Percentiles rank a stretch among this genome's conserved stretches.
phyloP scores from a whole-genome alignment of 805 yeast species.

The Candida verbasci region DNA sequence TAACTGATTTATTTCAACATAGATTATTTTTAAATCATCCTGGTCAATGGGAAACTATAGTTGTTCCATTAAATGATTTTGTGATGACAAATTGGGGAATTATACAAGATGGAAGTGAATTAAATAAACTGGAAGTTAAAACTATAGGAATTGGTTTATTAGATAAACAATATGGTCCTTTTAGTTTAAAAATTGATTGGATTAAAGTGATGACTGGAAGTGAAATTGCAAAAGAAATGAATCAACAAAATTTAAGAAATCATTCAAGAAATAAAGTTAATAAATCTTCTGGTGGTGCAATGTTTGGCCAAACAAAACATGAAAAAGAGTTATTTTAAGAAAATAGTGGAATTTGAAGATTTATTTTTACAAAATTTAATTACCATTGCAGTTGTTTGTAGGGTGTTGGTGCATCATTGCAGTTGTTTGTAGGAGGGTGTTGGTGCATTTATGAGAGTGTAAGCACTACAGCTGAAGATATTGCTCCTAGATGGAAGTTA shows the following conservation, averaged over 20 bases:
- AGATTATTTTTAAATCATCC: slow-evolving; percentile 66
- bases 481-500: too few relatives aligned
- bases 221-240: slow-evolving; percentile 39
- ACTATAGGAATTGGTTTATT: slow-evolving; percentile 76
- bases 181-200: slow-evolving; percentile 63
- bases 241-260: slow-evolving; percentile 28
- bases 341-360: background rate
- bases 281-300: slow-evolving; percentile 7
- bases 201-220: slow-evolving; percentile 63
- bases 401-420: too few relatives aligned
- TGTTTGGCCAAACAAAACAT: slow-evolving; percentile 4
- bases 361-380: too few relatives aligned
- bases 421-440: too few relatives aligned
- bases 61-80: slow-evolving; percentile 72
- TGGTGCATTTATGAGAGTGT: too few relatives aligned
- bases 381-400: too few relatives aligned
- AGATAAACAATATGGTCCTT: slow-evolving; percentile 77
- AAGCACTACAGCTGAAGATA: too few relatives aligned
- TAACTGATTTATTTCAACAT: slow-evolving; percentile 80
- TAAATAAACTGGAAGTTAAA: slow-evolving; percentile 62
- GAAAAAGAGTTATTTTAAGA: slow-evolving; percentile 3
- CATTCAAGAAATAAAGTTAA: slow-evolving; percentile 3
- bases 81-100: slow-evolving; percentile 82
- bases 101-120: slow-evolving; percentile 43
- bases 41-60: slow-evolving; percentile 80